phyloP scores from a whole-genome alignment of 78 protist species.

The slime mould (Dictyostelium discoideum) region DNA sequence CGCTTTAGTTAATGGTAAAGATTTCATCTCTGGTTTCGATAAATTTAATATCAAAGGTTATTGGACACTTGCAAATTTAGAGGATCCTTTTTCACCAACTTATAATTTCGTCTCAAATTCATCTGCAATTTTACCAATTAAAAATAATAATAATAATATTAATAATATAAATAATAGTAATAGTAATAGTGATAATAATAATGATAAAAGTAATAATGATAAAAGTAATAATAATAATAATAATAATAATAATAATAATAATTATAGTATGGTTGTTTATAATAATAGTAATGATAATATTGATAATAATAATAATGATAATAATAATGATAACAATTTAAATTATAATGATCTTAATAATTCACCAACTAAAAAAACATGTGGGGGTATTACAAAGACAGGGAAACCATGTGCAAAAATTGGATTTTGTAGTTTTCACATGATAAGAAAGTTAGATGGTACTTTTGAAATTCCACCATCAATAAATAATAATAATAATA shows the following conservation, averaged over 20 bases:
- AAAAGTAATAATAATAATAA: no score
- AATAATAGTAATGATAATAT: no score
- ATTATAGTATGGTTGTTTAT: no score
- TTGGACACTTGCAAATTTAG: not conserved
- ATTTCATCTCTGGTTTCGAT: not conserved
- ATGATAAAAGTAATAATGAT: no score
- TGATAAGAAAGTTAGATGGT: not conserved
- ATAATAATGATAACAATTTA: not conserved
- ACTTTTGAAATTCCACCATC: not conserved
- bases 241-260: no score
- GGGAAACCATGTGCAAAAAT: not conserved
- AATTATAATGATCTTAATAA: not conserved
- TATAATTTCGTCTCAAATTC: not conserved
- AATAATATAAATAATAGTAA: no score
- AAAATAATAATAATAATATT: not conserved
- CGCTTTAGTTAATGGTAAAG: not conserved
- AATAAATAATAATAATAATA: not conserved
- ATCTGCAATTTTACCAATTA: not conserved
- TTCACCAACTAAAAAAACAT: not conserved
- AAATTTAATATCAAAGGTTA: not conserved
- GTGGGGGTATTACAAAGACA: not conserved
- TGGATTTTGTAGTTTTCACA: not conserved
- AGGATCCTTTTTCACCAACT: not conserved
- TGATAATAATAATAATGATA: no score
- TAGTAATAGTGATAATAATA: no score